Evolutionary conservation across 257 asterid genomes (phyloP), one percentile per base, ranked within the genome.

Genomic region (Striga asiatica): DNA sequence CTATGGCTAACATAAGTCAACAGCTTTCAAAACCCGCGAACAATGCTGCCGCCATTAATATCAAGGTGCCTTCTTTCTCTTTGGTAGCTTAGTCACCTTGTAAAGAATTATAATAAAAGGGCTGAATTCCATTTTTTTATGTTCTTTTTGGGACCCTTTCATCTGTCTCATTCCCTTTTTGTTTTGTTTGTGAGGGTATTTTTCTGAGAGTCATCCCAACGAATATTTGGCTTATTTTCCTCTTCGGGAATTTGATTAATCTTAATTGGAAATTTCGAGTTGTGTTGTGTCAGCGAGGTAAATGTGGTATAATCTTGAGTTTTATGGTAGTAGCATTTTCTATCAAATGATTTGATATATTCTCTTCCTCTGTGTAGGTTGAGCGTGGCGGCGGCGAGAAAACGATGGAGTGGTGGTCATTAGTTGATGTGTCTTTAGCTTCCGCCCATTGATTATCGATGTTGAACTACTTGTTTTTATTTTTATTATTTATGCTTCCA

Each of bases 1-100:
- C 95, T 66, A 81, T 85, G 95, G 64, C 81, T 46, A 71, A 70
- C 75, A 85, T 82, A 66, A 85, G 80, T 68, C 86, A 79, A 66
- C 89, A 85, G 65, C 89, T 85, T 46, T 78, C 76, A 37, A 39
- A 74, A 52, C 80, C 95, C 22, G 83, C 84, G 62, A 81, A 84
- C 64, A 82, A 77, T 73, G 95, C 78, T 63, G 89, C 95, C 20
- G 84, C 80, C 63, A 80, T 85, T 68, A 85, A 80, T 76, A 74
- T 82, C 49, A 85, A 82, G 93, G 95, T 85, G 28, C 21, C 62
- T 54, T 46, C 56, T 22, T 46, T 54, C 66, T 55, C 37, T 65
- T 63, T 54, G 19, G 53, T 18, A 31, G 29, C 22, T 16, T 25
- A 20, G 32, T 50, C 60, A 6, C 50, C 25, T 46, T 38, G 53